Evolutionary conservation across 495 filamentous ascomycete genomes (phyloP), one percentile per base, ranked within the genome.

Genomic region (Usnea hakonensis): DNA sequence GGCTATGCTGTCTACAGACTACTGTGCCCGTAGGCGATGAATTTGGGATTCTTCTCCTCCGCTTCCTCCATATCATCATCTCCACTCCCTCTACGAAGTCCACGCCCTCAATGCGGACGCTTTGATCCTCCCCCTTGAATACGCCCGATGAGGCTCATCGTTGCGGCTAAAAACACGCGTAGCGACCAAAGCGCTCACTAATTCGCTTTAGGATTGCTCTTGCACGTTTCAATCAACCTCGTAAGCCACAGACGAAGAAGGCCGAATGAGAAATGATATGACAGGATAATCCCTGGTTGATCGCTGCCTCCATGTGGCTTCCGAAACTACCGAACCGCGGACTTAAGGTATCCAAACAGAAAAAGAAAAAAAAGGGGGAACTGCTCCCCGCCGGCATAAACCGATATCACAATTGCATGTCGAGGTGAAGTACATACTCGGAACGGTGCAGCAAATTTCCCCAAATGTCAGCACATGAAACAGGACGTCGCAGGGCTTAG

Each of bases 291-390:
- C 60, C 60, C 30, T 50, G 53, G 53, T 16, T 26, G 40, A 57
- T 46, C 53, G n/a, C 60, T 19, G 16, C 23, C 32, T 33, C 60
- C 60, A 62, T 62, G 60, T 62, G 60, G 60, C 60, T 62, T 43
- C 60, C 60, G 53, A 55, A 44, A 21, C 21, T 62, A 32, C 60
- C 60, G 60, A 11, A 41, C 54, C 38, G 54, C 38, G 38, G 53
- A n/a, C 53, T 40, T n/a, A n/a, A n/a, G n/a, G n/a, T n/a, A n/a
- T n/a, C n/a, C n/a, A n/a, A n/a, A n/a, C n/a, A n/a, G n/a, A n/a
- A n/a, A n/a, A n/a, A n/a, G 10, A 11, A 32, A 48, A 50, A 1
- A 26, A 38, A 38, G 23, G 33, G 32, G 35, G 60, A 57, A 62
- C 60, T 62, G 35, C 32, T 48, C 32, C 32, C 60, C 40, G 60